Percentiles rank a stretch among this genome's conserved stretches.
phyloP scores from a whole-genome alignment of 2,329 filamentous ascomycete genomes.

The Arthrobotrys iridis region DNA sequence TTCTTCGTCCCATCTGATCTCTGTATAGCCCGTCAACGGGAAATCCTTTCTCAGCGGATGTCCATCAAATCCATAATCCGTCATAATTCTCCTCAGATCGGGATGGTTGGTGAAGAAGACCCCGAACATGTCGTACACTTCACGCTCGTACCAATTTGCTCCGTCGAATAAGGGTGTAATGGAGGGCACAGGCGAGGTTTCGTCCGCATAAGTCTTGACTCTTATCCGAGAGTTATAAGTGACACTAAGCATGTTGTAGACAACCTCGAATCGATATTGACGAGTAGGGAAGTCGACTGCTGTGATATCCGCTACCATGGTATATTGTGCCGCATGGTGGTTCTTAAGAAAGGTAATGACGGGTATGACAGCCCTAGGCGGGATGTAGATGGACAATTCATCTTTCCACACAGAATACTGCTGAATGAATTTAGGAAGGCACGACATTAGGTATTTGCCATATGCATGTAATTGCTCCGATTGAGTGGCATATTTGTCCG shows the following conservation, averaged over 20 bases:
- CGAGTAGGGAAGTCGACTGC: constrained; percentile 95
- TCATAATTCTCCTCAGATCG: constrained; percentile 97
- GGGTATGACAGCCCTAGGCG: constrained; percentile 86
- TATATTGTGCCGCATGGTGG: constrained; percentile 97
- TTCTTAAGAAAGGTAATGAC: constrained; percentile 96
- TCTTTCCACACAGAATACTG: constrained; percentile 99
- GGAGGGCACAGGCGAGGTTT: constrained; percentile 91
- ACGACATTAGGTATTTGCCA: constrained; percentile 95
- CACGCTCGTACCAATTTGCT: constrained; percentile 98
- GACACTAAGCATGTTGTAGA: constrained; percentile 96
- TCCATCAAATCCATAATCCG: constrained; percentile 98
- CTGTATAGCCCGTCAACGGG: constrained; percentile 96
- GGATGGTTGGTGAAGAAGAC: constrained; percentile 97
- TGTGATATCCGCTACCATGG: constrained; percentile 89
- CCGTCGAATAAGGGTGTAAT: constrained; percentile 88
- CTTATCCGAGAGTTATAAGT: constrained; percentile 96
- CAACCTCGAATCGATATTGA: constrained; percentile 94
- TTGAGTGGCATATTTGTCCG: constrained; percentile 91
- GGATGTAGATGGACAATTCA: constrained; percentile 92
- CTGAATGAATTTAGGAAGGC: constrained; percentile 96
- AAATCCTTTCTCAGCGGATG: constrained; percentile 98
- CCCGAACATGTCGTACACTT: constrained; percentile 96
- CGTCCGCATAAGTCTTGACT: constrained; percentile 98
- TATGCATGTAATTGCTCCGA: constrained; percentile 90
- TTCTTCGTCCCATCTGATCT: constrained; percentile 97